Base-by-base conservation (phyloP, 805 yeast species). In the Sugiyamaella lignohabitans region DNA sequence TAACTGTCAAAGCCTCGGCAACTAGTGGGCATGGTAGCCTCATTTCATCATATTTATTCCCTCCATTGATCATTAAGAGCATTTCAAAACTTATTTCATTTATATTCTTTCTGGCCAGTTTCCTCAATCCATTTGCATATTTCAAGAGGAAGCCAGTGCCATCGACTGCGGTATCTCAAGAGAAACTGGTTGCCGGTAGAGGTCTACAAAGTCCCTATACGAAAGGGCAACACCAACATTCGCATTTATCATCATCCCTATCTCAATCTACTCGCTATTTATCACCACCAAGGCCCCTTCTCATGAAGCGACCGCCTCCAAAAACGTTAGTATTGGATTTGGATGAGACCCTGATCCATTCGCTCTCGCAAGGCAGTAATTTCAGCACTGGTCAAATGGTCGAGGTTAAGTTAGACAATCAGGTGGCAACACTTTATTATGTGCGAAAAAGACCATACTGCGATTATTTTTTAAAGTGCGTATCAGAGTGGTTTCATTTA, bases 281-380 rank as follows among this genome's bases (percentile, higher is more conserved):
- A 16, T 37, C 36, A 24, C 59, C 59, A 4, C 51, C 57, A 4
- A 43, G 57, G 19, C 57, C 58, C 10, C 39, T 56, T 39, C 48
- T 52, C 17, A 20, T 48, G 42, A 51, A 47, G 39, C 47, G 48
- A 29, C 53, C 53, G 29, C 42, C 50, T 37, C 74, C 72, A 53
- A 88, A 87, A 59, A 82, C 87, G 0, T 71, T 93, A 24, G 84
- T 93, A 1, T 70, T 93, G 20, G 98, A 93, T 61, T 74, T 93
- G 24, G 98, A 91, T 65, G 98, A 93, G 60, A 93, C 98, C 0
- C 69, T 93, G 47, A 88, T 93, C 47, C 98, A 93, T 62, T 88
- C 98, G 1, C 72, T 88, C 47, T 80, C 94, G 3, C 72, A 94
- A 48, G 74, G 76, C 2, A 61, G 66, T 37, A 55, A 67, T 49